A percentile compares a stretch with the other conserved stretches of the same genome.
Conservation (phyloP, 345 rosid genomes). For the Noccaea caerulescens region DNA sequence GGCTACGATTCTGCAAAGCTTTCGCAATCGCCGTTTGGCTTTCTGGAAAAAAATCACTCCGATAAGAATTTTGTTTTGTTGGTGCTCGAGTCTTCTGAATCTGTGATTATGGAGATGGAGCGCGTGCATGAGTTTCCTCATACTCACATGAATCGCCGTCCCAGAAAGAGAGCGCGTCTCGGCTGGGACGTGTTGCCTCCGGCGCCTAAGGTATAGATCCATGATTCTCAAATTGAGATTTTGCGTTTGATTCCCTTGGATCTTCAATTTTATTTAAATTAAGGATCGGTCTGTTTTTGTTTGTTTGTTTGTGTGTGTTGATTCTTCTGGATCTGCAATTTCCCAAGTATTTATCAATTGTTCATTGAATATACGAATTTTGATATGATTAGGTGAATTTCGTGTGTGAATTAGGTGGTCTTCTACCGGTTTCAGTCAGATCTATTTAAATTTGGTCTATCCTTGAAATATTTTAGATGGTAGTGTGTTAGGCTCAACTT, state of each 20-base stretch:
- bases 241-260: not conserved
- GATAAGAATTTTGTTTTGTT: not conserved
- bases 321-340: slow-evolving; percentile 29
- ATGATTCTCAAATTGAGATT: not conserved
- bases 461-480: not conserved
- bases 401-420: not conserved
- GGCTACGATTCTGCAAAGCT: slow-evolving; percentile 27
- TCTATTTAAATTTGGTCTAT: slow-evolving; percentile 7
- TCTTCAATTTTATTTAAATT: slow-evolving; percentile 14
- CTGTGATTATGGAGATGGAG: slow-evolving; percentile 79
- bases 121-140: slow-evolving; percentile 74
- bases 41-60: slow-evolving; percentile 12
- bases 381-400: slow-evolving; percentile 20
- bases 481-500: not conserved
- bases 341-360: not conserved
- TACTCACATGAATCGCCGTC: slow-evolving; percentile 76
- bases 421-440: slow-evolving; percentile 22
- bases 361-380: not conserved
- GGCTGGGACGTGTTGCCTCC: slow-evolving; percentile 86
- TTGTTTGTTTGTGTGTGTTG: not conserved
- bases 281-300: not conserved
- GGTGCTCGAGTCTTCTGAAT: not conserved
- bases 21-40: slow-evolving; percentile 32
- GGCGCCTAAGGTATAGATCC: slow-evolving; percentile 60
- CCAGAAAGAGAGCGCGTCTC: slow-evolving; percentile 83